Evolutionary conservation across 2,329 filamentous ascomycete species (phyloP), one percentile per base, ranked within the genome.

Genomic region (Diaporthe ampelina): DNA sequence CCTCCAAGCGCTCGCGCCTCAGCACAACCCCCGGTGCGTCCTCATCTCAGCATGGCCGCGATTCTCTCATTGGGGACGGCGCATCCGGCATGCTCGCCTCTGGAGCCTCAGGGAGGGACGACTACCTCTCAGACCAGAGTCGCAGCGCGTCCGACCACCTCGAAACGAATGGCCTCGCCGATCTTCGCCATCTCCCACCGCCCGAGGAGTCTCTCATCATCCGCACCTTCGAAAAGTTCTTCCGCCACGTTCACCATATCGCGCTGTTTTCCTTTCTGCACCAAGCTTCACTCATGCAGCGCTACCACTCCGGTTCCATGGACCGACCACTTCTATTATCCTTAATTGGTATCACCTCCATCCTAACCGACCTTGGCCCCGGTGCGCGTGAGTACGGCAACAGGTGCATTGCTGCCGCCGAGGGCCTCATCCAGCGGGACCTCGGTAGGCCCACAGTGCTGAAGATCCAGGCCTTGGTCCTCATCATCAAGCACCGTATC

Each of bases 201-300:
- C 81, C 79, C 21, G 83, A 88, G 78, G 85, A 90, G 77, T 82
- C 85, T 29, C 79, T 90, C 35, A 87, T 89, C 54, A 83, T 86
- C 67, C 85, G 85, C 52, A 88, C 88, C 8, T 89, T 91, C 76
- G 88, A 88, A 77, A 86, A 87, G 77, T 91, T 90, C 81, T 91
- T 91, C 79, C 86, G 87, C 56, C 87, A 90, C 78, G 85, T 91
- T 54, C 88, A 91, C 80, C 89, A 91, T 76, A 88, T 91, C 69
- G 88, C 89, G 58, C 88, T 89, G 77, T 89, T 88, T 81, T 89
- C 88, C 15, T 91, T 91, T 73, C 81, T 91, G 21, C 89, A 91
- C 77, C 88, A 88, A 35, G 88, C 89, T 17, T 91, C 89, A 2
- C 85, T 91, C 32, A 90, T 90, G 88, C 88, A 90, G 78, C 85